Evolutionary conservation across 2,329 filamentous ascomycete genomes (phyloP).

Genomic region (Microdochium nivale): DNA sequence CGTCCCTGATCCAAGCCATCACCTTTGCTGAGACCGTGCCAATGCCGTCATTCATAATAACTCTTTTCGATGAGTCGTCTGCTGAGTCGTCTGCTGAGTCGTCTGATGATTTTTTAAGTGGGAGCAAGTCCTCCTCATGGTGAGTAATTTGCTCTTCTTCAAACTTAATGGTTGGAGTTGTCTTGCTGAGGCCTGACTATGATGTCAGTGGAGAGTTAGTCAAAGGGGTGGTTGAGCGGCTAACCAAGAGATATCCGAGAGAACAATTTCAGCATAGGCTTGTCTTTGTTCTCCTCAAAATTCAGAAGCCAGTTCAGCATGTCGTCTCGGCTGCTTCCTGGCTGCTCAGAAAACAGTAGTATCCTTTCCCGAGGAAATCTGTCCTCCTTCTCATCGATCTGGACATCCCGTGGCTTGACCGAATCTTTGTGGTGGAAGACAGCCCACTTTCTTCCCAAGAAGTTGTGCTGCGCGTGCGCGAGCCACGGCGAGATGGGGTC

Average conservation of each 20-base stretch:
- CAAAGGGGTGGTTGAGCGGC: slow-evolving; percentile 1
- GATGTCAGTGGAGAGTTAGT: slow-evolving; percentile 6
- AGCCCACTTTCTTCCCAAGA: slow-evolving; percentile 38
- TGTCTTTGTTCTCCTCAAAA: slow-evolving; percentile 30
- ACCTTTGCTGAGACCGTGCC: slow-evolving; percentile 54
- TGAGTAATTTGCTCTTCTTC: slow-evolving; percentile 35
- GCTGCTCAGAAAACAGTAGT: slow-evolving; percentile 47
- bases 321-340: slow-evolving; percentile 27
- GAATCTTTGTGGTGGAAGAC: slow-evolving; percentile 33
- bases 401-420: slow-evolving; percentile 27
- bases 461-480: slow-evolving; percentile 24
- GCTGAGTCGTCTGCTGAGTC: no score
- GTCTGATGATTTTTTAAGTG: no score
- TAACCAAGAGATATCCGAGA: slow-evolving; percentile 47
- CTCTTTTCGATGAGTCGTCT: slow-evolving; percentile 27
- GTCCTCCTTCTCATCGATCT: slow-evolving; percentile 17
- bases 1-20: slow-evolving; percentile 39
- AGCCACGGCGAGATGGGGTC: slow-evolving; percentile 31
- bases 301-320: slow-evolving; percentile 47
- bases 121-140: slow-evolving; percentile 23
- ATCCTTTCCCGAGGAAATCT: slow-evolving; percentile 31
- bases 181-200: slow-evolving; percentile 41
- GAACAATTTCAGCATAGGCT: slow-evolving; percentile 48
- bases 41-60: slow-evolving; percentile 61
- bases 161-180: slow-evolving; percentile 35